Percentiles rank a stretch among this genome's conserved stretches.
Evolutionary conservation across 805 yeast genomes (phyloP).

Genomic region (Metschnikowia noctiluminum): DNA sequence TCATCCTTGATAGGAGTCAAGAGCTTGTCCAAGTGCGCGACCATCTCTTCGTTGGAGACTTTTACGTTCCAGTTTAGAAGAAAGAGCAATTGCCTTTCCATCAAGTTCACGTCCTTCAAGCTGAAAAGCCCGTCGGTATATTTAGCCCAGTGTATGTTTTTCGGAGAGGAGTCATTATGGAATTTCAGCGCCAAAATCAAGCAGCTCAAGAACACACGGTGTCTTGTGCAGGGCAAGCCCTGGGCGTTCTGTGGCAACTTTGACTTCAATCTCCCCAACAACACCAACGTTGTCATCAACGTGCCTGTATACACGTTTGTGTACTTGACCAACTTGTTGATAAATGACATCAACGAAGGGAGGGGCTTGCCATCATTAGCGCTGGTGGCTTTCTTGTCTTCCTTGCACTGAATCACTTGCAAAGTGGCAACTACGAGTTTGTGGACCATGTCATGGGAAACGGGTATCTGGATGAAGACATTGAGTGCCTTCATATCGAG

Average conservation of each 20-base stretch:
- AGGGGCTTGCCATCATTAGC: slow-evolving; percentile 38
- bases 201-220: slow-evolving; percentile 72
- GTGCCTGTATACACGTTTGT: slow-evolving; percentile 82
- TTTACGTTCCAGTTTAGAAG: slow-evolving; percentile 69
- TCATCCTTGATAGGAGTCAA: slow-evolving; percentile 50
- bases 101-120: slow-evolving; percentile 66
- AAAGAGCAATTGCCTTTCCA: slow-evolving; percentile 74
- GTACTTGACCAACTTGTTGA: slow-evolving; percentile 66
- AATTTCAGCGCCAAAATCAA: slow-evolving; percentile 68
- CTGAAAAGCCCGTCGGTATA: slow-evolving; percentile 73
- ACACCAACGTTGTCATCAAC: slow-evolving; percentile 66
- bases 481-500: slow-evolving; percentile 51
- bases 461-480: slow-evolving; percentile 60
- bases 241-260: slow-evolving; percentile 68
- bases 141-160: slow-evolving; percentile 75
- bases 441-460: slow-evolving; percentile 71
- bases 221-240: slow-evolving; percentile 78
- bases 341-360: slow-evolving; percentile 74
- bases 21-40: slow-evolving; percentile 40
- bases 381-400: slow-evolving; percentile 28
- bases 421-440: slow-evolving; percentile 63
- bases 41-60: slow-evolving; percentile 44
- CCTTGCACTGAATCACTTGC: slow-evolving; percentile 63
- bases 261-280: slow-evolving; percentile 56
- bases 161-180: slow-evolving; percentile 76